Percentiles rank a stretch among this genome's conserved stretches.
Conservation (phyloP, 140 eudicot species). For the Flaveria floridana region DNA sequence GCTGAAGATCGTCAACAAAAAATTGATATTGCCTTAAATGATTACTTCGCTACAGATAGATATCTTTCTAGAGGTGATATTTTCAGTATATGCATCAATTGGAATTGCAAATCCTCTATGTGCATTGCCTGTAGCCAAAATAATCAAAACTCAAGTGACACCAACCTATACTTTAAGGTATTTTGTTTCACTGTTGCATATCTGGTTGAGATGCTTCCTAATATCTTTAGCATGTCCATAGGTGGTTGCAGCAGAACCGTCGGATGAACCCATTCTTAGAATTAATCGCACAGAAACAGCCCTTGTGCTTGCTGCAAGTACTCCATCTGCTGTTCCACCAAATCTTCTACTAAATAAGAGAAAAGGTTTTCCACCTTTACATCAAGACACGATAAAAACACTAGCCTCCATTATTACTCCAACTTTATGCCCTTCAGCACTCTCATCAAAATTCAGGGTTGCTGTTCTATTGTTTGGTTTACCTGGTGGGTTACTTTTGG, state of each 20-base stretch:
- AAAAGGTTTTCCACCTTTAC: constrained; percentile 53
- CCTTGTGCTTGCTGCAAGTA: constrained; percentile 89
- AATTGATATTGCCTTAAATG: constrained; percentile 73
- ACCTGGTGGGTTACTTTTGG: constrained; percentile 54
- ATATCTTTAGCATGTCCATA: constrained; percentile 32
- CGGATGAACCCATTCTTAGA: constrained; percentile 70
- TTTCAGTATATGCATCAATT: constrained; percentile 58
- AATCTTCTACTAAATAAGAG: constrained; percentile 46
- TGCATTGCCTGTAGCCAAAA: constrained; percentile 65
- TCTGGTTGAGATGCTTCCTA: constrained; percentile 13
- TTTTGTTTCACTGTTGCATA: constrained; percentile 5
- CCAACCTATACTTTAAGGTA: constrained; percentile 72
- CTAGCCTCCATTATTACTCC: constrained; percentile 78
- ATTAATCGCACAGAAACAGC: constrained; percentile 75
- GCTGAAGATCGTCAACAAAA: constrained; percentile 73
- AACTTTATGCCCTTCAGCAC: constrained; percentile 70
- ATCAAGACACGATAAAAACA: constrained; percentile 57
- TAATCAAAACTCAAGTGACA: constrained; percentile 34
- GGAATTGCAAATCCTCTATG: constrained; percentile 81
- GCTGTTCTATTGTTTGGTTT: constrained; percentile 69
- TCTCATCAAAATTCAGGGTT: constrained; percentile 84
- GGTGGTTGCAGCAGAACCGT: constrained; percentile 88
- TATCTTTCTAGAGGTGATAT: constrained; percentile 82
- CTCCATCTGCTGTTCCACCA: constrained; percentile 85
- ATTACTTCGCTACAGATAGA: constrained; percentile 79